These are phyloP conservation scores for Sechiopsis laciniata DNA, from an alignment of 306 rosid genomes.

Conservation along the genomic window DNA sequence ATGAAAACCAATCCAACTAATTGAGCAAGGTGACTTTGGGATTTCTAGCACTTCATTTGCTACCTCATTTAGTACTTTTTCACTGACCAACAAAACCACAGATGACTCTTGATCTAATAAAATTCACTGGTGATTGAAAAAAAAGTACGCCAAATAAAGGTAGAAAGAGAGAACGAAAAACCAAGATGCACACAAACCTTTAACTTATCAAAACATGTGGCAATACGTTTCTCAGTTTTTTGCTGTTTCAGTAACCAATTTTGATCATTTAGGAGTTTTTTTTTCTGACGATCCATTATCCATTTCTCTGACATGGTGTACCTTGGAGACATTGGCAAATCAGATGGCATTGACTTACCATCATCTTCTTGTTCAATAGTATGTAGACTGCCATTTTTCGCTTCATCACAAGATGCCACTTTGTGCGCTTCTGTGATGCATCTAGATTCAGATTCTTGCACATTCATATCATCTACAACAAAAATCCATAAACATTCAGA, in stretches of 20 bases:
- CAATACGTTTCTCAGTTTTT: constrained; percentile 65
- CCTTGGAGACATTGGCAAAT: constrained; percentile 51
- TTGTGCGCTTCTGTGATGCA: constrained; percentile 26
- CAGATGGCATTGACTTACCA: constrained; percentile 39
- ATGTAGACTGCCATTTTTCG: constrained; percentile 30
- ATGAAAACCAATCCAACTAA: no score
- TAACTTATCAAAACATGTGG: constrained; percentile 57
- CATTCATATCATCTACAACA: constrained; percentile 29
- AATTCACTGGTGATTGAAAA: not conserved
- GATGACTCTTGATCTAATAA: not conserved
- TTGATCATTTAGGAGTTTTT: constrained; percentile 57
- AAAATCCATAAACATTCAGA: constrained; percentile 15
- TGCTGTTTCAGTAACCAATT: constrained; percentile 66
- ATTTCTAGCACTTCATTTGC: not conserved
- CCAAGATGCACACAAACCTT: constrained; percentile 49
- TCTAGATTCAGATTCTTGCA: constrained; percentile 29
- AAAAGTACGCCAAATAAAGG: constrained; percentile 2
- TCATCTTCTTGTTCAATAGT: constrained; percentile 51
- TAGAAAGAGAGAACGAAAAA: constrained; percentile 4
- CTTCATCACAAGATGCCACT: constrained; percentile 27
- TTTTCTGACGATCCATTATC: constrained; percentile 73
- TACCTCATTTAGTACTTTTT: not conserved
- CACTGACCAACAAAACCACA: not conserved
- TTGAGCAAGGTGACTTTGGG: not conserved
- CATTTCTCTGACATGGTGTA: constrained; percentile 87